A percentile compares a stretch with the other conserved stretches of the same genome.
Evolutionary conservation across 805 yeast genomes (phyloP).

Genomic region (Pichia gijzeniarum): DNA sequence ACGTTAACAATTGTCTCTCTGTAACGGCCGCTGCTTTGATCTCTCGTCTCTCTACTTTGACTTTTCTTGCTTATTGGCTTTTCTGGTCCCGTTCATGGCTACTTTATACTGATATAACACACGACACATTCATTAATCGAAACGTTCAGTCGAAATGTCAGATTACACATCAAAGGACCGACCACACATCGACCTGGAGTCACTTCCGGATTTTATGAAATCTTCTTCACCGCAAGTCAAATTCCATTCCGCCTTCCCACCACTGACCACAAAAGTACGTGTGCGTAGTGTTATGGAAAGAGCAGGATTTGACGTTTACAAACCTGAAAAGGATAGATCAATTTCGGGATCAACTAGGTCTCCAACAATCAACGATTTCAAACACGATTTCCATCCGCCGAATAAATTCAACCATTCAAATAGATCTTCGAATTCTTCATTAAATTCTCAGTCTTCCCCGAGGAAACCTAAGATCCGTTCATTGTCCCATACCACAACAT

Average conservation of each 20-base stretch:
- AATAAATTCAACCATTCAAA: conserved; percentile 1
- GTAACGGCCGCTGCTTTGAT: not conserved
- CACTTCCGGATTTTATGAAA: conserved; percentile 30
- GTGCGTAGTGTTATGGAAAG: conserved; percentile 71
- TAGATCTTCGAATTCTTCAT: conserved; percentile 1
- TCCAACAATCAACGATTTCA: conserved; percentile 2
- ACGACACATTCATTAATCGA: not conserved
- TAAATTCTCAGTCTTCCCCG: not conserved
- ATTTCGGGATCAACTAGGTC: not conserved
- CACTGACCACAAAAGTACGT: conserved; percentile 53
- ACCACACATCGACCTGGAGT: conserved; percentile 20
- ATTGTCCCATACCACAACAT: conserved; percentile 2
- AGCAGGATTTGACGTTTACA: conserved; percentile 69
- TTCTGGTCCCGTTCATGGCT: too few relatives aligned
- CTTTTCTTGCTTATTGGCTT: too few relatives aligned
- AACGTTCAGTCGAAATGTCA: too few relatives aligned
- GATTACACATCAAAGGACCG: too few relatives aligned
- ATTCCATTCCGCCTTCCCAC: conserved; percentile 59
- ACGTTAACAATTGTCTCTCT: not conserved
- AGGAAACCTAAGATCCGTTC: conserved; percentile 13
- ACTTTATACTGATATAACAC: too few relatives aligned
- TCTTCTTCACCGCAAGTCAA: conserved; percentile 27
- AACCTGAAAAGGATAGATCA: conserved; percentile 18
- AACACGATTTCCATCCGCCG: conserved; percentile 8
- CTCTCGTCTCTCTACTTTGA: too few relatives aligned